Evolutionary conservation across 352 stramenopile genomes (phyloP).

Genomic region (Globisporangium parvum): DNA sequence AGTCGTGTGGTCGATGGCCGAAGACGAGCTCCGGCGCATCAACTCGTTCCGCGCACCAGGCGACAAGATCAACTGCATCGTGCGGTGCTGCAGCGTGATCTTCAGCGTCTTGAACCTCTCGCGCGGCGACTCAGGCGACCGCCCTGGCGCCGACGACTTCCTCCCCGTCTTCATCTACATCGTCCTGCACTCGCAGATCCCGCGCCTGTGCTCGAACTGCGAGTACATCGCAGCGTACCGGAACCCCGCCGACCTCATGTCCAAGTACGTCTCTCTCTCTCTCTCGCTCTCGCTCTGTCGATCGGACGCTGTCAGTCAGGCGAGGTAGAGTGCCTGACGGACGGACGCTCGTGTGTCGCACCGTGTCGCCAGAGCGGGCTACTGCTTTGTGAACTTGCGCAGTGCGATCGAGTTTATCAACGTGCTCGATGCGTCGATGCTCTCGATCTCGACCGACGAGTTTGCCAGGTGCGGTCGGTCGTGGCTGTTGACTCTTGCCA

Average conservation of each 20-base stretch:
- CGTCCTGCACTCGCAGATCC: conserved; percentile 85
- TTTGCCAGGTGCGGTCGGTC: conserved; percentile 52
- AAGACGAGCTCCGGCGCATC: conserved; percentile 87
- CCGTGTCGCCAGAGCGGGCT: conserved; percentile 51
- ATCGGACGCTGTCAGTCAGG: not conserved
- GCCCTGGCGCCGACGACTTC: conserved; percentile 86
- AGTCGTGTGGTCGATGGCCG: conserved; percentile 84
- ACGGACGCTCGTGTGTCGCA: conserved; percentile 4
- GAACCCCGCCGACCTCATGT: conserved; percentile 87
- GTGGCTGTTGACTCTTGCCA: not conserved
- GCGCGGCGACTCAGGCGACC: conserved; percentile 52
- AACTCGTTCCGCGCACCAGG: conserved; percentile 77
- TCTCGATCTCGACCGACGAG: conserved; percentile 73
- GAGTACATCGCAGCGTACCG: conserved; percentile 89
- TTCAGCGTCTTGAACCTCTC: conserved; percentile 86
- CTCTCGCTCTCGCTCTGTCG: not conserved
- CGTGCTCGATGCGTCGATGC: conserved; percentile 77
- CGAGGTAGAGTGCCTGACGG: too few species aligned
- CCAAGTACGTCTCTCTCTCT: conserved; percentile 45
- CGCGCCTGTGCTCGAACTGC: conserved; percentile 84
- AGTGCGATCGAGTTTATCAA: conserved; percentile 89
- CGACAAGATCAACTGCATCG: conserved; percentile 90
- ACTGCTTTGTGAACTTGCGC: conserved; percentile 90
- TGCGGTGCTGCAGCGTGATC: conserved; percentile 85
- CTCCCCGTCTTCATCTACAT: conserved; percentile 92